These are phyloP conservation scores for Pichia thaimueangensis DNA, from an alignment of 805 yeast species.

Conservation along the genomic window DNA sequence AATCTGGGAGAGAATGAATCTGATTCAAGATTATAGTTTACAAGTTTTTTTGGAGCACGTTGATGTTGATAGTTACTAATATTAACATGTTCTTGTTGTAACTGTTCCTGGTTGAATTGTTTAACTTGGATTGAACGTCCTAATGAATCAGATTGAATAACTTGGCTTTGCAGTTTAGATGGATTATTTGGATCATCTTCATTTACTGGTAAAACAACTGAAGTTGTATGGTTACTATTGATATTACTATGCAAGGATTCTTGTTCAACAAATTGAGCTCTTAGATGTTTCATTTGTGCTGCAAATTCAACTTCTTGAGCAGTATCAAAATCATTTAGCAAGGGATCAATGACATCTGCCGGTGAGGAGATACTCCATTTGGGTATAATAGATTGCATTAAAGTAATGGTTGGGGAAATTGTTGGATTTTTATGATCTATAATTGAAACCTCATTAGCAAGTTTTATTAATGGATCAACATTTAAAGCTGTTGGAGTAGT, in stretches of 20 bases:
- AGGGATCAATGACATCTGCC: conserved; percentile 7
- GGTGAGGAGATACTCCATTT: conserved; percentile 1
- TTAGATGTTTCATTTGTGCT: conserved; percentile 39
- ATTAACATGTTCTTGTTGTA: too few species aligned
- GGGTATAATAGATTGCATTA: conserved; percentile 22
- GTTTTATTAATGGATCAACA: not conserved
- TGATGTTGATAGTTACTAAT: too few species aligned
- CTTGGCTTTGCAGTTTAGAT: not conserved
- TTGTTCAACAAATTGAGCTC: conserved; percentile 27
- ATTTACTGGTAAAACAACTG: not conserved
- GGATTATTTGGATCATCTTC: not conserved
- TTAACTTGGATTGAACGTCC: not conserved
- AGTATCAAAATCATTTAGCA: conserved; percentile 39
- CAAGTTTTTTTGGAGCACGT: too few species aligned
- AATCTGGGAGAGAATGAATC: conserved; percentile 2
- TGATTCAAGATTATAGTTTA: too few species aligned
- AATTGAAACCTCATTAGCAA: conserved; percentile 10
- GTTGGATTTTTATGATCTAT: conserved; percentile 19
- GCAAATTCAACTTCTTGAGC: conserved; percentile 43
- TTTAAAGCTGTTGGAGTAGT: not conserved
- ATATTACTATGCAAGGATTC: conserved; percentile 5
- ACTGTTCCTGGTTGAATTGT: not conserved
- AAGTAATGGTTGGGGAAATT: conserved; percentile 21
- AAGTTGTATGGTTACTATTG: not conserved
- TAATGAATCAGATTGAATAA: not conserved